phyloP scores from a whole-genome alignment of 345 rosid species.

The Lenwebbia sp. region DNA sequence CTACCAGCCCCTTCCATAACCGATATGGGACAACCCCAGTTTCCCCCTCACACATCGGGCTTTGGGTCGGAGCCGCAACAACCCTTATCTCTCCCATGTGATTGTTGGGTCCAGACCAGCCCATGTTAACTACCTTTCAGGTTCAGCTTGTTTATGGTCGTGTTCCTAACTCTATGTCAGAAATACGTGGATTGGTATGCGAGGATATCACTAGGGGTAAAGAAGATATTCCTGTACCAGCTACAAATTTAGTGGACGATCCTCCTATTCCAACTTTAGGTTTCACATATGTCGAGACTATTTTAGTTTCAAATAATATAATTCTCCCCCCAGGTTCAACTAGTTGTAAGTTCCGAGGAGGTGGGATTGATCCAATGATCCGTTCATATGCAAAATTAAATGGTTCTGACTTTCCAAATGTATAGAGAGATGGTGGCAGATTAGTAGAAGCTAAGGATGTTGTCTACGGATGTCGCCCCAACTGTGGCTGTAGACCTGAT shows the following conservation, averaged over 20 bases:
- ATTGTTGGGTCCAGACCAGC: no score
- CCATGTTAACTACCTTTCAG: no score
- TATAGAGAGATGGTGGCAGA: conserved; percentile 75
- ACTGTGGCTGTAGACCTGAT: conserved; percentile 69
- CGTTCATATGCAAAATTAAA: conserved; percentile 81
- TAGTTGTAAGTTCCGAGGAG: conserved; percentile 61
- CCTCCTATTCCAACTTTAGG: conserved; percentile 65
- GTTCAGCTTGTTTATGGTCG: conserved; percentile 63
- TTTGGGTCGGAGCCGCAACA: no score
- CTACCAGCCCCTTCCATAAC: no score
- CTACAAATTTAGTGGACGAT: conserved; percentile 86
- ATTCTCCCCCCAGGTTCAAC: conserved; percentile 39
- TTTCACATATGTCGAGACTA: conserved; percentile 37
- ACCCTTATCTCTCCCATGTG: no score
- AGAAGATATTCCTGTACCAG: conserved; percentile 67
- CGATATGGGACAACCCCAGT: no score
- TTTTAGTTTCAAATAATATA: conserved; percentile 47
- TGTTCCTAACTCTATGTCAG: conserved; percentile 59
- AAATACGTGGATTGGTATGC: conserved; percentile 83
- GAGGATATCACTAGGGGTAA: conserved; percentile 65
- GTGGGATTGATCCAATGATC: conserved; percentile 41
- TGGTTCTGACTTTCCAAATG: conserved; percentile 82
- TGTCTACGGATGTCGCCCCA: conserved; percentile 89
- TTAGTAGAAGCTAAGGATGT: conserved; percentile 72
- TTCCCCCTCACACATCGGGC: no score